phyloP scores from a whole-genome alignment of 2,329 filamentous ascomycete genomes.

The Cordyceps cateniannulata region DNA sequence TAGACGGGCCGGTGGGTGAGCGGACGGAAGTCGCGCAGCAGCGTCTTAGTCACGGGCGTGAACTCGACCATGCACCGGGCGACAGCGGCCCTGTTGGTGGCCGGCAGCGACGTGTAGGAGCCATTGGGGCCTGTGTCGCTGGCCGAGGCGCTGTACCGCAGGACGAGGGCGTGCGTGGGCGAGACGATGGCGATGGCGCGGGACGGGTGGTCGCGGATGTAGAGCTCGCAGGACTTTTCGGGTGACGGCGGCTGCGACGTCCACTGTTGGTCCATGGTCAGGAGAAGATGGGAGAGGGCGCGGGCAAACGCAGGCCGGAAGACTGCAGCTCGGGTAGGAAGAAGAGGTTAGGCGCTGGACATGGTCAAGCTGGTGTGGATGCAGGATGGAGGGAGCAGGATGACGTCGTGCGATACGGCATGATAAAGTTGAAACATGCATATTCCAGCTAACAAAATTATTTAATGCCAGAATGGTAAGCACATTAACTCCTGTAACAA shows the following conservation, averaged over 20 bases:
- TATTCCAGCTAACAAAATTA: no score
- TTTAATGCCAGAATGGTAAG: no score
- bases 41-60: conserved; percentile 52
- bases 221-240: conserved; percentile 65
- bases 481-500: no score
- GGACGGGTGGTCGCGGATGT: conserved; percentile 80
- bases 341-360: not conserved
- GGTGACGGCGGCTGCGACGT: conserved; percentile 40
- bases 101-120: conserved; percentile 47
- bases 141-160: conserved; percentile 68
- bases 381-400: not conserved
- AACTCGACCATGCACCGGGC: conserved; percentile 87
- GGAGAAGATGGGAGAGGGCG: conserved; percentile 3
- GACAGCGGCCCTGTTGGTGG: conserved; percentile 38
- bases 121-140: conserved; percentile 53
- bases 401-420: conserved; percentile 6
- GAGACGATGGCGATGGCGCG: conserved; percentile 84
- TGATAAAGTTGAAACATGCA: not conserved
- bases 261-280: conserved; percentile 46
- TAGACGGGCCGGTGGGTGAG: conserved; percentile 69
- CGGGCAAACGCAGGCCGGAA: not conserved
- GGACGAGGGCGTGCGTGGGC: conserved; percentile 71
- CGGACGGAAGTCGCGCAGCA: conserved; percentile 70
- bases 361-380: not conserved
- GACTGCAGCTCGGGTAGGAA: not conserved